phyloP scores from a whole-genome alignment of 192 early-diverging fungal genomes.

The Kickxella alabastrina region DNA sequence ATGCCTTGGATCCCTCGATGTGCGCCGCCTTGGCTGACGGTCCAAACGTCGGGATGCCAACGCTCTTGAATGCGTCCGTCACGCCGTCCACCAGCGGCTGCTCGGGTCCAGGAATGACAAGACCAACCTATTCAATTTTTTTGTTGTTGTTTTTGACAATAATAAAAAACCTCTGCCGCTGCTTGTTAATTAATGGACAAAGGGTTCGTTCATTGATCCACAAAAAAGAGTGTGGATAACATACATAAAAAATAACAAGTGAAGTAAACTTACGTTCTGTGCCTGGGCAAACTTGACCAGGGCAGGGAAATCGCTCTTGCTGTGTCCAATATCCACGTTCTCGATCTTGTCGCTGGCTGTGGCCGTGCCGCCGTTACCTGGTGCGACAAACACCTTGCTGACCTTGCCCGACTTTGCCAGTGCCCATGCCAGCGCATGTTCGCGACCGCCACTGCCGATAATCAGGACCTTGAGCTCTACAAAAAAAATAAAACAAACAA shows the following conservation, averaged over 20 bases:
- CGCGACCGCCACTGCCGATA: constrained; percentile 92
- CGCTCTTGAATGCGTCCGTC: constrained; percentile 74
- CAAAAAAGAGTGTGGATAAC: constrained; percentile 1
- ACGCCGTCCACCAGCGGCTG: constrained; percentile 96
- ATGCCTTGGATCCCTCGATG: constrained; percentile 98
- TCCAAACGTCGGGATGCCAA: constrained; percentile 72
- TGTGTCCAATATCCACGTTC: constrained; percentile 71
- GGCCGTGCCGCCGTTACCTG: constrained; percentile 92
- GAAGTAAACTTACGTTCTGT: constrained; percentile 58
- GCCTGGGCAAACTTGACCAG: constrained; percentile 75
- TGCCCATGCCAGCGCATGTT: constrained; percentile 93
- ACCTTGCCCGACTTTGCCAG: constrained; percentile 76
- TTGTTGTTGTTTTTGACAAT: constrained; percentile 16
- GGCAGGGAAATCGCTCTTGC: constrained; percentile 62
- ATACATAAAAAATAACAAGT: constrained; percentile 3
- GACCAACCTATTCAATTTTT: constrained; percentile 14
- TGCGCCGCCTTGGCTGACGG: constrained; percentile 83
- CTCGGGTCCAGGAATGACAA: constrained; percentile 95
- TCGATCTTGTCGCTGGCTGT: constrained; percentile 66
- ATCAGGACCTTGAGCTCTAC: constrained; percentile 70
- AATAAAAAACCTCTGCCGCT: too few species aligned
- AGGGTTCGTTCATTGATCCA: constrained; percentile 59
- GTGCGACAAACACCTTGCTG: constrained; percentile 83
- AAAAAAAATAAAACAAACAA: background rate
- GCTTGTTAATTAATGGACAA: too few species aligned